Base-by-base conservation (phyloP, 1,139 yeast genomes). In the Casaregolazyma lundiana region DNA sequence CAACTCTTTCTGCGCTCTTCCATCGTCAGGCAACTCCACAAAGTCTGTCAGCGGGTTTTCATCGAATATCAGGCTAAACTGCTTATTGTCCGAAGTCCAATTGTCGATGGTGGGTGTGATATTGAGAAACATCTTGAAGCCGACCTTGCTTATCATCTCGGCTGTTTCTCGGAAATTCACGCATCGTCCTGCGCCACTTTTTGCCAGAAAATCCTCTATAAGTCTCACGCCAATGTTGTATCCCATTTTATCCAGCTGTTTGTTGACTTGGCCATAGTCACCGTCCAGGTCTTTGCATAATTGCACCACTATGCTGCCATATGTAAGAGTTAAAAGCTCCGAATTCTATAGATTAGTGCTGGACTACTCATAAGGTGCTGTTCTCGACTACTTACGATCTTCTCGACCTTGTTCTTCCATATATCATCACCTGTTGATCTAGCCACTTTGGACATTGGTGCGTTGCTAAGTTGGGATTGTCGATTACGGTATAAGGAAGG, bases 11-110 rank as follows among this genome's bases (percentile, higher is more conserved):
- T 71, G 70, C 2, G 94, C 86, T 52, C 76, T 76, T 35, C 81
- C 79, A 53, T 82, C 92, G 46, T 79, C 76, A 0, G 97, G 97
- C 43, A 92, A 73, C 64, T 92, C 98, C 5, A 92, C 98, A 70
- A 90, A 92, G 62, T 92, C 97, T 3, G 95, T 85, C 56, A 92
- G 73, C 21, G 98, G 98, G 61, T 92, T 92, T 45, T 90, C 97
- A 11, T 77, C 80, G 29, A 92, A 66, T 1, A 87, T 71, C 36
- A 92, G 69, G 39, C 86, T 78, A 63, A 89, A 90, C 43, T 81
- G 75, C 59, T 83, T 85, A 45, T 79, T 80, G 60, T 87, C 96
- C 3, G 70, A 65, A 3, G 88, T 72, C 95, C 96, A 89, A 62
- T 81, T 83, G 43, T 82, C 77, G 7, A 88, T 75, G 1, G 73